These are phyloP conservation scores for Sporothrix dimorphospora DNA, from an alignment of 2,329 filamentous ascomycete genomes.

Conservation along the genomic window DNA sequence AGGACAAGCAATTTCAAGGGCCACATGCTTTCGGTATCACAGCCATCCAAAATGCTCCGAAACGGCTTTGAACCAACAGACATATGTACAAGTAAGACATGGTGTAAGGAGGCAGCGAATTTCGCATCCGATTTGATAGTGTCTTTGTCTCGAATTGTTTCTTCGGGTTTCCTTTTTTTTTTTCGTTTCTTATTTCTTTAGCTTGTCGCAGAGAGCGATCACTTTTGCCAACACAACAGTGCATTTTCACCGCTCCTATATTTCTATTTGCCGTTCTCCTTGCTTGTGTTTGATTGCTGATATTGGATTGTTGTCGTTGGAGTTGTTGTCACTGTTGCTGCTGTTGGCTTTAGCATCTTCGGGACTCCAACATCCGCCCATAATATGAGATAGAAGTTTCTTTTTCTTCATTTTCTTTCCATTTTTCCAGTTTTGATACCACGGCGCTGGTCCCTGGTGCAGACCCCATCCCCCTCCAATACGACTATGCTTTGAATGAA, in stretches of 20 bases:
- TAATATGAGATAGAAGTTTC: not conserved
- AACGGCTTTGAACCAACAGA: not conserved
- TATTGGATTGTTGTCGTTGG: not conserved
- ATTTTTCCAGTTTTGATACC: conserved; percentile 3
- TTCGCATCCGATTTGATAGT: not conserved
- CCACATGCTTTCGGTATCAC: conserved; percentile 20
- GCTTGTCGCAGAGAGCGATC: not conserved
- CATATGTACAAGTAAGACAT: conserved; percentile 9
- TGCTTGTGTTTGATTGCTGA: not conserved
- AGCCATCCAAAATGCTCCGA: not conserved
- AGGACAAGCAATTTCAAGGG: not conserved
- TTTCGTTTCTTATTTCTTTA: not conserved
- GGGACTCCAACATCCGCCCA: not conserved
- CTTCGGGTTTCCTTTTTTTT: not conserved
- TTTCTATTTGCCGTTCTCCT: not conserved
- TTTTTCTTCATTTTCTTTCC: not conserved
- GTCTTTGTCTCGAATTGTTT: not conserved
- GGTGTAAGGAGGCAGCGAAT: not conserved
- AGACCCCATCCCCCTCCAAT: too few species aligned
- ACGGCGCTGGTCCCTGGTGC: conserved; percentile 12
- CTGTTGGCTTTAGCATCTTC: not conserved
- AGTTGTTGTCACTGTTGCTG: too few species aligned
- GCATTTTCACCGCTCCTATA: conserved; percentile 15
- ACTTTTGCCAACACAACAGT: not conserved
- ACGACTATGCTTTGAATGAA: not conserved